Evolutionary conservation across 371 early-diverging fungal species (phyloP).

Genomic region (Massospora cicadina): DNA sequence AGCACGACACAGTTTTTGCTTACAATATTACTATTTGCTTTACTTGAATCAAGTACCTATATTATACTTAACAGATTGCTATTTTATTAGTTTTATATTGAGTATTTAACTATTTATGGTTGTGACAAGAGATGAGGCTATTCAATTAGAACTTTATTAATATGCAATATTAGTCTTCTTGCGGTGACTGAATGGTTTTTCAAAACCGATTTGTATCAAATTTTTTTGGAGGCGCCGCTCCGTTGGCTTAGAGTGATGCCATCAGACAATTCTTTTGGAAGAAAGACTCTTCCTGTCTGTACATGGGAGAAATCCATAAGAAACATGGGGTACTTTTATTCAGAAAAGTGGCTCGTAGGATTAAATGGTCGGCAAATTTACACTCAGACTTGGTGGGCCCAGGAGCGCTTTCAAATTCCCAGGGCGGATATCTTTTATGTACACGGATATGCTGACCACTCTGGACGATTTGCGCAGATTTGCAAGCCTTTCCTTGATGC

Average conservation of each 20-base stretch:
- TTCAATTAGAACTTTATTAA: too few relatives aligned
- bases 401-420: neutral
- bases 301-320: neutral
- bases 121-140: too few relatives aligned
- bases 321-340: neutral
- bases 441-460: conserved; percentile 6
- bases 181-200: neutral
- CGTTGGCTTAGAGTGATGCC: neutral
- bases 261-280: conserved; percentile 1
- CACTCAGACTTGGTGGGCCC: conserved; percentile 1
- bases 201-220: neutral
- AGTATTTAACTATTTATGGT: too few relatives aligned
- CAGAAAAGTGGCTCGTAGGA: neutral
- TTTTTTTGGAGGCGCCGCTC: neutral
- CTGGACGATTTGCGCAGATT: neutral
- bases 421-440: conserved; percentile 5
- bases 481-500: neutral
- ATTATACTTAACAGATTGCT: too few relatives aligned
- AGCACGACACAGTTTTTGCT: too few relatives aligned
- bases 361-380: neutral
- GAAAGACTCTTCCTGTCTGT: neutral
- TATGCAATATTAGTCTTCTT: too few relatives aligned
- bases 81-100: too few relatives aligned
- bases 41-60: too few relatives aligned
- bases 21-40: too few relatives aligned